phyloP scores from a whole-genome alignment of 2,329 filamentous ascomycete species.

The Aspergillus tubingensis region DNA sequence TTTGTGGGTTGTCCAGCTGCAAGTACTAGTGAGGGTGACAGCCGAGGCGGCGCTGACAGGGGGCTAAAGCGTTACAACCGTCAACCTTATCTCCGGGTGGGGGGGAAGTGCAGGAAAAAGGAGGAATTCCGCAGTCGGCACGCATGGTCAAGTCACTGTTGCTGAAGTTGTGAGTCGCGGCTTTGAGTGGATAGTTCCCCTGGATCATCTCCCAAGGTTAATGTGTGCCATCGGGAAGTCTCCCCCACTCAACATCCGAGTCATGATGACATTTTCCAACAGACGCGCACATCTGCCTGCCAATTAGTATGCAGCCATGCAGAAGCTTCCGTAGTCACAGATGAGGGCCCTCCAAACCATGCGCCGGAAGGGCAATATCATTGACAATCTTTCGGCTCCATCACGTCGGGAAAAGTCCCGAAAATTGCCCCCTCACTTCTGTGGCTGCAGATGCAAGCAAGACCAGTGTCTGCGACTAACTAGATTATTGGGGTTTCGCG shows the following conservation, averaged over 20 bases:
- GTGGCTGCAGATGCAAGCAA: slow-evolving; percentile 9
- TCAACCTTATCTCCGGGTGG: slow-evolving; percentile 9
- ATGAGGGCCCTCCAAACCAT: not conserved
- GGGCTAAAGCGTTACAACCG: not conserved
- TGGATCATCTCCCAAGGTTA: too few species aligned
- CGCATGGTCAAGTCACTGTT: not conserved
- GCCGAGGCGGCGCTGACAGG: not conserved
- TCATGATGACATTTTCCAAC: not conserved
- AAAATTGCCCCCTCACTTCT: slow-evolving; percentile 19
- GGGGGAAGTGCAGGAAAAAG: not conserved
- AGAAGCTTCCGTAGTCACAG: not conserved
- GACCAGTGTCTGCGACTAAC: slow-evolving; percentile 2
- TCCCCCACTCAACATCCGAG: not conserved
- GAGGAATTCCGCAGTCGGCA: not conserved
- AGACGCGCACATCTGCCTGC: not conserved
- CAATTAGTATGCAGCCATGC: not conserved
- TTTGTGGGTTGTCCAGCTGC: not conserved
- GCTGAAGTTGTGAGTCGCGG: not conserved
- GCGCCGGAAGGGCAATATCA: slow-evolving; percentile 1
- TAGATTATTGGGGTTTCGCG: slow-evolving; percentile 7
- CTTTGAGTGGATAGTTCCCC: too few species aligned
- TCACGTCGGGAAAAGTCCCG: slow-evolving; percentile 9
- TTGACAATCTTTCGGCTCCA: slow-evolving; percentile 14
- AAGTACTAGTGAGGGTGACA: not conserved
- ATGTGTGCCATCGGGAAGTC: not conserved